Evolutionary conservation across 2,329 filamentous ascomycete genomes (phyloP).

Genomic region (Stagonosporopsis cucurbitacearum): DNA sequence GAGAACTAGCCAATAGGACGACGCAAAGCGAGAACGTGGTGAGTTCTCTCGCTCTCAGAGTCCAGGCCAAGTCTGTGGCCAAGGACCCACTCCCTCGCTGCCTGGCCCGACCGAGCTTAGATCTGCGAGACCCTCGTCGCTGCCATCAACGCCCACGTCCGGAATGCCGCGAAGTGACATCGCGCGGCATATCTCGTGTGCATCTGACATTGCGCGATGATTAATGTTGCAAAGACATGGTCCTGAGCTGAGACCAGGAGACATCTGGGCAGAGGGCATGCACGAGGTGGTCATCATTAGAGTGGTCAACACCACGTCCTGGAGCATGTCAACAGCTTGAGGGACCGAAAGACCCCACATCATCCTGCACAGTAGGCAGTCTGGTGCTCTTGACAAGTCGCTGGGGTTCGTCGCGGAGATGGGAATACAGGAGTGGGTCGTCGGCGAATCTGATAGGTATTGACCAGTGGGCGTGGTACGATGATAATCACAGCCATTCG

Average conservation of each 20-base stretch:
- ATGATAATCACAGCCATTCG: neutral
- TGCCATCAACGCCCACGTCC: slow-evolving; percentile 2
- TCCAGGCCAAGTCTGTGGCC: slow-evolving; percentile 12
- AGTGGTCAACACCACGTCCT: neutral
- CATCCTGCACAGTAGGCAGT: neutral
- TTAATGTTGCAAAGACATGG: neutral
- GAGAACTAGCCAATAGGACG: slow-evolving; percentile 1
- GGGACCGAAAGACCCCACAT: slow-evolving; percentile 1
- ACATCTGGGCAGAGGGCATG: neutral
- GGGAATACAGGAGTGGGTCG: slow-evolving; percentile 13
- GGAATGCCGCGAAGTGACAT: slow-evolving; percentile 11
- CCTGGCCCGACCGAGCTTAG: slow-evolving; percentile 1
- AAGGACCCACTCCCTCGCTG: slow-evolving; percentile 7
- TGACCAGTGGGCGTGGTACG: slow-evolving; percentile 2
- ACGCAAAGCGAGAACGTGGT: slow-evolving; percentile 8
- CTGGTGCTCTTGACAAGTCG: neutral
- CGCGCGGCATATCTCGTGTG: slow-evolving; percentile 3
- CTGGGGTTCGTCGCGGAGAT: slow-evolving; percentile 11
- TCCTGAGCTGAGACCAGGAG: neutral
- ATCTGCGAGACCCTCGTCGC: slow-evolving; percentile 3
- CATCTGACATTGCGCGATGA: neutral
- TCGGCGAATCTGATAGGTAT: slow-evolving; percentile 7
- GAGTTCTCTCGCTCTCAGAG: slow-evolving; percentile 17
- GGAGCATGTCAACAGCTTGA: neutral
- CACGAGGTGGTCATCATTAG: neutral